Percentiles rank a stretch among this genome's conserved stretches.
phyloP scores from a whole-genome alignment of 2,329 filamentous ascomycete species.

The Ascochyta clinopodiicola region DNA sequence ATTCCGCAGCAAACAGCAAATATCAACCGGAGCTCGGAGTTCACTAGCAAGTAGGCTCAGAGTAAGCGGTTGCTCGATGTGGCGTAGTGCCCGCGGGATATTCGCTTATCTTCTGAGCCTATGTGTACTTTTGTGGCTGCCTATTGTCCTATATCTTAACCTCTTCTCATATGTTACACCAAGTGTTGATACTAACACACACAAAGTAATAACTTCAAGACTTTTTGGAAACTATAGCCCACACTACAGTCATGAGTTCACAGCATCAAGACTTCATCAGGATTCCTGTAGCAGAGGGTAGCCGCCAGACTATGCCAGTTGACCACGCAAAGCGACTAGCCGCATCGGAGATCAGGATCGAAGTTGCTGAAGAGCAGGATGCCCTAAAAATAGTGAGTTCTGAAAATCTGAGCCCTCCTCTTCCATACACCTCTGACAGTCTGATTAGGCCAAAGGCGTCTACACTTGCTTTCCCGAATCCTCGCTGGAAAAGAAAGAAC shows the following conservation, averaged over 20 bases:
- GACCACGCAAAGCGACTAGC: conserved; percentile 26
- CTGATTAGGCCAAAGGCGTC: conserved; percentile 35
- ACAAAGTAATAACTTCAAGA: no score
- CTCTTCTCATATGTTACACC: no score
- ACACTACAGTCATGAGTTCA: conserved; percentile 14
- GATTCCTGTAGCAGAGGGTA: conserved; percentile 5
- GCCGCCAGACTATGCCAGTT: conserved; percentile 29
- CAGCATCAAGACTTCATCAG: conserved; percentile 27
- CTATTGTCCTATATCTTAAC: neutral
- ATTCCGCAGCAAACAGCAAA: no score
- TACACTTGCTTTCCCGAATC: conserved; percentile 32
- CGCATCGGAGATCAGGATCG: conserved; percentile 26
- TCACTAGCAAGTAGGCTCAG: no score
- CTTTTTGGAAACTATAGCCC: no score
- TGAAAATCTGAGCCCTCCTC: neutral
- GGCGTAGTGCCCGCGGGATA: conserved; percentile 3
- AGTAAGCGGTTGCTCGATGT: neutral
- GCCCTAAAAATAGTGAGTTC: conserved; percentile 24
- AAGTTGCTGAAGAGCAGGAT: conserved; percentile 26
- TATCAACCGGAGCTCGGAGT: no score
- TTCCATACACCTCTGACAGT: neutral
- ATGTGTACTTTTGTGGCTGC: neutral
- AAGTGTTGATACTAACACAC: no score
- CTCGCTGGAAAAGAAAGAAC: conserved; percentile 35
- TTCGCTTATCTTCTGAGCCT: neutral